Conservation (phyloP, 2,329 filamentous ascomycete genomes). For the Tolypocladium nubicola region DNA sequence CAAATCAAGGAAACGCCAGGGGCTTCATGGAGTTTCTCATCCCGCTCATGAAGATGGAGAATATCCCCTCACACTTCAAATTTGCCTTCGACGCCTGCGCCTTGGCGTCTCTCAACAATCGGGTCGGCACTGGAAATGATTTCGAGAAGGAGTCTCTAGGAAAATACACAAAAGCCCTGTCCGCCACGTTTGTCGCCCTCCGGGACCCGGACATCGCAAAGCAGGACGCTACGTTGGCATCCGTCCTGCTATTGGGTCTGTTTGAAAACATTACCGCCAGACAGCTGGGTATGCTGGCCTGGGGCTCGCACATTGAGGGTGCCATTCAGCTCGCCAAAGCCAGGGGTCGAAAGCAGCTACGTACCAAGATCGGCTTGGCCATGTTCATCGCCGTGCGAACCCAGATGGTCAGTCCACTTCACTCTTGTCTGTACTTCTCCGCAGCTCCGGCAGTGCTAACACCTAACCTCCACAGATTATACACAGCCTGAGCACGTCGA, state of each 20-base stretch:
- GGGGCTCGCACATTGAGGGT: slow-evolving; percentile 54
- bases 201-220: slow-evolving; percentile 36
- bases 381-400: slow-evolving; percentile 50
- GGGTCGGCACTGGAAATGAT: slow-evolving; percentile 23
- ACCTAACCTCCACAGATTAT: slow-evolving; percentile 33
- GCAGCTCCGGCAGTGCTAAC: slow-evolving; percentile 1
- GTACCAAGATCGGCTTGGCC: slow-evolving; percentile 39
- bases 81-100: slow-evolving; percentile 50
- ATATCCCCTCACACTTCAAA: slow-evolving; percentile 35
- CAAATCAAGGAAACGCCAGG: slow-evolving; percentile 35
- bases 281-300: slow-evolving; percentile 43
- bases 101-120: slow-evolving; percentile 45
- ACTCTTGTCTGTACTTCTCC: not conserved
- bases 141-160: slow-evolving; percentile 31
- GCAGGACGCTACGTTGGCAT: slow-evolving; percentile 47
- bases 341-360: slow-evolving; percentile 43
- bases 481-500: slow-evolving; percentile 43
- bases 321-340: slow-evolving; percentile 51
- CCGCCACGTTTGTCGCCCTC: slow-evolving; percentile 40
- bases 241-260: slow-evolving; percentile 48
- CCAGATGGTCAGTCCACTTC: slow-evolving; percentile 38
- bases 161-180: slow-evolving; percentile 45
- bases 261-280: slow-evolving; percentile 51
- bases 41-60: slow-evolving; percentile 39
- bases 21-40: slow-evolving; percentile 51